Evolutionary conservation across 176 grass and related monocot species (phyloP), one percentile per base, ranked within the genome.

Genomic region (Aegilops sharonensis): DNA sequence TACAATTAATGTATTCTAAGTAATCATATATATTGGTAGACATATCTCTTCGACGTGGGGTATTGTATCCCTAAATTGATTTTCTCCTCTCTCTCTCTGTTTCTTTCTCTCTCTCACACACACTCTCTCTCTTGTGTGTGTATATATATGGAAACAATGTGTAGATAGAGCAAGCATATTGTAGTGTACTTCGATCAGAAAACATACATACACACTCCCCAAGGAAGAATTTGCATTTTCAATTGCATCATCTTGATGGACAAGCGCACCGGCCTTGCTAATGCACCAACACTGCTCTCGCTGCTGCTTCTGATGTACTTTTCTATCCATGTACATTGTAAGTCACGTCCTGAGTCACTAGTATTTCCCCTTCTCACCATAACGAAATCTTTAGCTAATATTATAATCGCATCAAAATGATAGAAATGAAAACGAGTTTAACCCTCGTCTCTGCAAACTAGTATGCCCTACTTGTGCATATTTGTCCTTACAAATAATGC

Each of bases 271-370:
- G 43, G 39, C 5, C 39, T 23, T 15, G 39, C n/a, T 6, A 6
- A 73, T 73, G 70, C n/a, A 45, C 5, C 11, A 11, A n/a, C 35
- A n/a, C 21, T 43, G 23, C n/a, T 73, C 37, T 45, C n/a, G 0
- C 1, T 73, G 37, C 2, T 73, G 24, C 70, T 73, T 45, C 70
- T 73, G 10, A 73, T 73, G 70, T 25, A 39, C 70, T 73, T 73
- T 45, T n/a, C n/a, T 45, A 73, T 73, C 21, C 39, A 73, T 45
- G 70, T 37, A 73, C 70, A 73, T 40, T 73, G 70, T 73, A 73
- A 73, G 70, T 24, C 47, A 50, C 47, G 13, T 50, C 47, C 3
- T 12, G 13, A 50, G 47, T 50, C 15, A 72, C 5, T 45, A 6
- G 39, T 15, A 73, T 45, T 73, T 45, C 2, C 13, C 9, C 40